Conservation (phyloP, 441 rosid genomes). For the Populus hybrid region DNA sequence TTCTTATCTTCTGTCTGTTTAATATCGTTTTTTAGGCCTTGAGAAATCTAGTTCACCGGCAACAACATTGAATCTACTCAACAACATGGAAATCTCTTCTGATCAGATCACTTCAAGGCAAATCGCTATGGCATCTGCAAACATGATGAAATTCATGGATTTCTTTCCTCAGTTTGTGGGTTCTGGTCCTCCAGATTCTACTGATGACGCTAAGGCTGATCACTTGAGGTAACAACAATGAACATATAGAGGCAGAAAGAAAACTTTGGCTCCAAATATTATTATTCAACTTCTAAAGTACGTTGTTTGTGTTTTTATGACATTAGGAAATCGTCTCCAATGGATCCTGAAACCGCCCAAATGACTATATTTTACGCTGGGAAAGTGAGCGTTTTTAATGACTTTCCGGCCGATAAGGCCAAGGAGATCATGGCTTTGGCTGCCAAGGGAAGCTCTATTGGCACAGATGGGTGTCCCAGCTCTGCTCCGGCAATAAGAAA, state of each 20-base stretch:
- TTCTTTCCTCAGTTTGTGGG: constrained; percentile 23
- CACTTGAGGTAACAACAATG: constrained; percentile 8
- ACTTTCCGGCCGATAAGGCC: constrained; percentile 48
- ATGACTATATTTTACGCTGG: constrained; percentile 61
- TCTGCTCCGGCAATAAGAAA: constrained; percentile 13
- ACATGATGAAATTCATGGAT: constrained; percentile 20
- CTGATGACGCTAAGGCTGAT: constrained; percentile 16
- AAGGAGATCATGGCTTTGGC: constrained; percentile 47
- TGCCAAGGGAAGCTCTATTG: constrained; percentile 20
- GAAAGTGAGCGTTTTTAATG: constrained; percentile 40
- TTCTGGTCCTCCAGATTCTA: constrained; percentile 16
- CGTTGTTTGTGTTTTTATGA: neutral
- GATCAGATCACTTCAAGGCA: neutral
- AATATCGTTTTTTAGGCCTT: constrained; percentile 25
- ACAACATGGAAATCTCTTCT: constrained; percentile 22
- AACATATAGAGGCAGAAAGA: neutral
- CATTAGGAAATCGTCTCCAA: constrained; percentile 19
- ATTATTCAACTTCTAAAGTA: neutral
- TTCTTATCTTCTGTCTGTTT: neutral
- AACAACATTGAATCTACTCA: constrained; percentile 27
- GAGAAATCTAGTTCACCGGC: constrained; percentile 13
- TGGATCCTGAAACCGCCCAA: constrained; percentile 29
- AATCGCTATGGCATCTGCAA: neutral
- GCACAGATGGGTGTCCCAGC: neutral
- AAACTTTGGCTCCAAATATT: neutral